Conservation (phyloP, 2,329 filamentous ascomycete genomes). For the Colletotrichum sidae region DNA sequence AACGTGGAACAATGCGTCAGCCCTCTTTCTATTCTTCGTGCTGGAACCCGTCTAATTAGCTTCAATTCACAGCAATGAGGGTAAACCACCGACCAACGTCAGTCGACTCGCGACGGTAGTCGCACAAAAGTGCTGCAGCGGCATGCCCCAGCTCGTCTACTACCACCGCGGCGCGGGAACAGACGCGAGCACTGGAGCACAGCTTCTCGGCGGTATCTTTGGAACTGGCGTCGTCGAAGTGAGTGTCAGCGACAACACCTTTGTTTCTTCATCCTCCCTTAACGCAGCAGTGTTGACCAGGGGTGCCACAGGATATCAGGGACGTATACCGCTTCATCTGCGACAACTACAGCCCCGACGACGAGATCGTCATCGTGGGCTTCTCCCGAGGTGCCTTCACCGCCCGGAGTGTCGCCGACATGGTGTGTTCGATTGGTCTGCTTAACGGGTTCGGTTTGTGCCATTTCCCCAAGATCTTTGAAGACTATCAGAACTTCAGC, state of each 20-base stretch:
- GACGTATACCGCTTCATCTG: slow-evolving; percentile 51
- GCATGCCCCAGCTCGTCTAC: slow-evolving; percentile 49
- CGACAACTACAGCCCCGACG: slow-evolving; percentile 48
- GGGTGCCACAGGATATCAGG: slow-evolving; percentile 47
- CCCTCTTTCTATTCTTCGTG: no score
- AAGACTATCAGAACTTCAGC: slow-evolving; percentile 35
- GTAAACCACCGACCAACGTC: slow-evolving; percentile 45
- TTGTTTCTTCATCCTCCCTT: no score
- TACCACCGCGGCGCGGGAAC: slow-evolving; percentile 51
- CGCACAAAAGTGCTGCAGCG: slow-evolving; percentile 42
- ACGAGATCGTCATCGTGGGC: slow-evolving; percentile 50
- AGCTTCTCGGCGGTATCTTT: slow-evolving; percentile 40
- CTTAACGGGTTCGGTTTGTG: slow-evolving; percentile 32
- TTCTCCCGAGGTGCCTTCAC: slow-evolving; percentile 53
- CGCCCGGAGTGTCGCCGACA: slow-evolving; percentile 46
- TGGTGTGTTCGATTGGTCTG: slow-evolving; percentile 39
- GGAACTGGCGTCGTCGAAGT: slow-evolving; percentile 39
- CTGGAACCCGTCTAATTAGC: not conserved
- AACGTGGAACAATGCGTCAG: slow-evolving; percentile 46
- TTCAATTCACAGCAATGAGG: not conserved
- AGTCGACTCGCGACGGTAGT: slow-evolving; percentile 48
- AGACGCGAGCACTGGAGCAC: slow-evolving; percentile 38
- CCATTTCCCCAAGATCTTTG: slow-evolving; percentile 26
- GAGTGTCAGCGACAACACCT: no score
- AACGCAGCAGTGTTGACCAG: no score